phyloP scores from a whole-genome alignment of 2,329 filamentous ascomycete species.

The Colletotrichum eremochloae region DNA sequence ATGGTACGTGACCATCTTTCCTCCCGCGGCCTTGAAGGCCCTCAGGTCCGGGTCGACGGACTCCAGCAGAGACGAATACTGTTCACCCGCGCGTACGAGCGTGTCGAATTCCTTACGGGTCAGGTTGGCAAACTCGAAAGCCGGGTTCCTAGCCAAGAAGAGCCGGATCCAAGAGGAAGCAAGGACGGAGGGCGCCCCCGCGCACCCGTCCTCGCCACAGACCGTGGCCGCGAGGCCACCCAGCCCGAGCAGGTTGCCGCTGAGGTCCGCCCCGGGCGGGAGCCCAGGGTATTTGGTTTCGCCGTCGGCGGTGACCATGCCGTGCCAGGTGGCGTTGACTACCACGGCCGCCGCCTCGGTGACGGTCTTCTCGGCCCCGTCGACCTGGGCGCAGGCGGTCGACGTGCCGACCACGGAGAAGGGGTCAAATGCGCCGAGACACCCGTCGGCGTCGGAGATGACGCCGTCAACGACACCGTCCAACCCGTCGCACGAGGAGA shows the following conservation, averaged over 20 bases:
- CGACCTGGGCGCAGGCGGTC: not conserved
- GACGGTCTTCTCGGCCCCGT: not conserved
- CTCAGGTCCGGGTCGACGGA: constrained; percentile 47
- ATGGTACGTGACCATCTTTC: constrained; percentile 56
- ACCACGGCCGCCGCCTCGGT: constrained; percentile 1
- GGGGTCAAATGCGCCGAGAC: constrained; percentile 23
- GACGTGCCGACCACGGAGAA: constrained; percentile 34
- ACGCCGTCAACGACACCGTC: constrained; percentile 47
- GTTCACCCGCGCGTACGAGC: constrained; percentile 2
- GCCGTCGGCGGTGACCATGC: constrained; percentile 4
- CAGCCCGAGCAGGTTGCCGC: not conserved
- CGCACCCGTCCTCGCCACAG: not conserved
- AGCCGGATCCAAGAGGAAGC: constrained; percentile 5
- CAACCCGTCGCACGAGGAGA: constrained; percentile 47
- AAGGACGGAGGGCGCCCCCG: not conserved
- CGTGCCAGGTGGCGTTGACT: not conserved
- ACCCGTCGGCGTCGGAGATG: constrained; percentile 24
- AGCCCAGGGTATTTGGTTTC: not conserved
- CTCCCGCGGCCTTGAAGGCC: constrained; percentile 54
- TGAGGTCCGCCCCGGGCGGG: not conserved
- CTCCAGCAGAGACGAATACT: constrained; percentile 15
- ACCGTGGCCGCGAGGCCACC: not conserved
- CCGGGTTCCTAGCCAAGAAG: constrained; percentile 17
- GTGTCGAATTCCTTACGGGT: constrained; percentile 18
- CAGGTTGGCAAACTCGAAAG: not conserved